Evolutionary conservation across 345 rosid genomes (phyloP).

Genomic region (Citrus sp.): DNA sequence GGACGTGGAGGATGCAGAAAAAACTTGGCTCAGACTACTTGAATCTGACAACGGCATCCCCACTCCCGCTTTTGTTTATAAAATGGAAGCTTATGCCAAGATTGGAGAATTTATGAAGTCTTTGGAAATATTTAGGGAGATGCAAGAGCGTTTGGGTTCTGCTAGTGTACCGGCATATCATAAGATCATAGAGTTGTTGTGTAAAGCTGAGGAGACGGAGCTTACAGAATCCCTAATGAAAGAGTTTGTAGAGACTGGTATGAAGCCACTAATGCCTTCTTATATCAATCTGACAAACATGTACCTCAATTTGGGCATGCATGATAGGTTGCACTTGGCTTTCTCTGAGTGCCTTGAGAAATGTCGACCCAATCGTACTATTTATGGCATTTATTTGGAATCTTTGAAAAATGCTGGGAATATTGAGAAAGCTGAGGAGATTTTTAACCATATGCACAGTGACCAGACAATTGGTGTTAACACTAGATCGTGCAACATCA

Average conservation of each 20-base stretch:
- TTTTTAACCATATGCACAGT: slow-evolving; percentile 51
- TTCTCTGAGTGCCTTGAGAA: slow-evolving; percentile 60
- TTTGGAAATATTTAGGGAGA: slow-evolving; percentile 57
- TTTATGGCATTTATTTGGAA: slow-evolving; percentile 65
- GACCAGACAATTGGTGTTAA: slow-evolving; percentile 49
- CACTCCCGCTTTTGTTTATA: slow-evolving; percentile 69
- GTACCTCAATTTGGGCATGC: slow-evolving; percentile 54
- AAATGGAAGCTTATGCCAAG: slow-evolving; percentile 73
- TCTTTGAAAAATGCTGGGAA: slow-evolving; percentile 57
- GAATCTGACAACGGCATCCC: slow-evolving; percentile 36
- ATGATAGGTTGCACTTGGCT: slow-evolving; percentile 48
- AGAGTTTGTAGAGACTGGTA: slow-evolving; percentile 58
- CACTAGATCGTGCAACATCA: slow-evolving; percentile 57
- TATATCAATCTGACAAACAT: slow-evolving; percentile 48
- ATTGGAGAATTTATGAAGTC: slow-evolving; percentile 47
- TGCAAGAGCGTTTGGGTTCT: slow-evolving; percentile 55
- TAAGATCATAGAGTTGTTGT: slow-evolving; percentile 62
- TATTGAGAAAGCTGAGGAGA: slow-evolving; percentile 58
- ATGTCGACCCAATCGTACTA: slow-evolving; percentile 55
- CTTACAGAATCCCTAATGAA: slow-evolving; percentile 57
- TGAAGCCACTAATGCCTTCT: slow-evolving; percentile 67
- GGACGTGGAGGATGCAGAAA: slow-evolving; percentile 61
- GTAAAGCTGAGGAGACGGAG: slow-evolving; percentile 50
- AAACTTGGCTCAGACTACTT: slow-evolving; percentile 56
- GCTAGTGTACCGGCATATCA: slow-evolving; percentile 64